phyloP scores from a whole-genome alignment of 2,329 filamentous ascomycete species.

The Penicillium sp. region DNA sequence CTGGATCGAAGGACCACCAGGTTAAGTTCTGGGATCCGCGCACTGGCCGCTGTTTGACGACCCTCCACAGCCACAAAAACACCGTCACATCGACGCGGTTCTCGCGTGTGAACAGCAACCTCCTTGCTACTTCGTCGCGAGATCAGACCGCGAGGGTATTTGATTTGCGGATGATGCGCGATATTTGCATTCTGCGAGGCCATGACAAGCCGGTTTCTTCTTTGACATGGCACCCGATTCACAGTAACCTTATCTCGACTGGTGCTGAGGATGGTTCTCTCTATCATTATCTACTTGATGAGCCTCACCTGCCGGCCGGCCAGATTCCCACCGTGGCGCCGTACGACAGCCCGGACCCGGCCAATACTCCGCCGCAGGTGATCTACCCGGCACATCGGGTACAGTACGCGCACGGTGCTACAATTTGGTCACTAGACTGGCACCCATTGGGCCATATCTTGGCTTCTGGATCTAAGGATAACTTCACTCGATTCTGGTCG shows the following conservation, averaged over 20 bases:
- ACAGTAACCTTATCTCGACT: constrained; percentile 83
- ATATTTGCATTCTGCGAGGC: constrained; percentile 87
- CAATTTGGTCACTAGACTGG: constrained; percentile 98
- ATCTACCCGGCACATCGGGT: constrained; percentile 88
- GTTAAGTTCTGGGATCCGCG: constrained; percentile 99
- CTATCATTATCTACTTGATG: constrained; percentile 92
- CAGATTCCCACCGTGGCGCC: constrained; percentile 71
- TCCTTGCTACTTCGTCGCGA: constrained; percentile 87
- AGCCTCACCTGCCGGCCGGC: constrained; percentile 80
- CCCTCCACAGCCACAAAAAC: constrained; percentile 94
- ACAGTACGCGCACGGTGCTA: constrained; percentile 86
- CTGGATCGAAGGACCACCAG: constrained; percentile 94
- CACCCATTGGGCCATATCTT: constrained; percentile 94
- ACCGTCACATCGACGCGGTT: constrained; percentile 92
- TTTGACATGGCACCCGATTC: constrained; percentile 88
- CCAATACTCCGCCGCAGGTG: constrained; percentile 79
- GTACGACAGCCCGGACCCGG: constrained; percentile 79
- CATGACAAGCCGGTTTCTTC: constrained; percentile 97
- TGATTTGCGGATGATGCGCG: constrained; percentile 96
- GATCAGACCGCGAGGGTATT: constrained; percentile 93
- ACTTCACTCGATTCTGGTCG: constrained; percentile 96
- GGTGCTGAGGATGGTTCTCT: constrained; percentile 87
- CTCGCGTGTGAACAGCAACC: constrained; percentile 77
- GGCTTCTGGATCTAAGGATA: constrained; percentile 92
- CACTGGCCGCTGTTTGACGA: constrained; percentile 83